phyloP scores from a whole-genome alignment of 495 filamentous ascomycete species.

The Penicillium bialowiezense region DNA sequence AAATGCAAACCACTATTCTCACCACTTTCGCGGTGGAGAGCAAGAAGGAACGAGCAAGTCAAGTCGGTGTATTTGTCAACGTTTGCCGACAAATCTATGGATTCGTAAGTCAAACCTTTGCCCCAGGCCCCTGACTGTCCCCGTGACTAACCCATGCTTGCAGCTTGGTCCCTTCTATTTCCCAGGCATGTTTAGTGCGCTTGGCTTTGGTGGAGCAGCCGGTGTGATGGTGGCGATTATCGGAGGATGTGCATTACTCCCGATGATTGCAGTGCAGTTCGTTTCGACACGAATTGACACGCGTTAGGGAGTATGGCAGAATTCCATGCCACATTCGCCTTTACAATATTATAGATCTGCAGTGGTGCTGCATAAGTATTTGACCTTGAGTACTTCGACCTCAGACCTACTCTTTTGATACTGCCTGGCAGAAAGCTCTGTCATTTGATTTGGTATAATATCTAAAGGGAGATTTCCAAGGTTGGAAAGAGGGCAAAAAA shows the following conservation, averaged over 20 bases:
- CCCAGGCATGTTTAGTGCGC: slow-evolving; percentile 27
- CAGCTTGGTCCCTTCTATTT: slow-evolving; percentile 37
- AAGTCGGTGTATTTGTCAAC: slow-evolving; percentile 34
- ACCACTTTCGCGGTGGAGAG: slow-evolving; percentile 32
- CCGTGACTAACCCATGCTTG: neutral
- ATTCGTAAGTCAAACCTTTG: slow-evolving; percentile 20
- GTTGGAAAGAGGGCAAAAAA: too few species aligned
- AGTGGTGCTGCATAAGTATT: too few species aligned
- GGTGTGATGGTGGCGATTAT: slow-evolving; percentile 33
- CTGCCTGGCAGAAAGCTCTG: too few species aligned
- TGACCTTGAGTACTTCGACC: too few species aligned
- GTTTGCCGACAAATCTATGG: slow-evolving; percentile 31
- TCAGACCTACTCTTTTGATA: too few species aligned
- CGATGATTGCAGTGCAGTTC: slow-evolving; percentile 24
- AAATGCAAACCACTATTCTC: slow-evolving; percentile 32
- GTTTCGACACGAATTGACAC: slow-evolving; percentile 5
- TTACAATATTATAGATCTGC: too few species aligned
- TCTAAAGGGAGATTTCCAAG: too few species aligned
- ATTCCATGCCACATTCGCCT: too few species aligned
- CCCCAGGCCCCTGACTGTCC: neutral
- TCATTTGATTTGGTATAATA: too few species aligned
- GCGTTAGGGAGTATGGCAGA: too few species aligned
- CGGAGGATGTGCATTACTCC: slow-evolving; percentile 20
- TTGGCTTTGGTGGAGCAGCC: slow-evolving; percentile 25
- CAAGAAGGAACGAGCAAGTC: slow-evolving; percentile 21